Percentiles rank a stretch among this genome's conserved stretches.
Conservation (phyloP, 768 basidiomycete genomes). For the Boletus rubescentipes region DNA sequence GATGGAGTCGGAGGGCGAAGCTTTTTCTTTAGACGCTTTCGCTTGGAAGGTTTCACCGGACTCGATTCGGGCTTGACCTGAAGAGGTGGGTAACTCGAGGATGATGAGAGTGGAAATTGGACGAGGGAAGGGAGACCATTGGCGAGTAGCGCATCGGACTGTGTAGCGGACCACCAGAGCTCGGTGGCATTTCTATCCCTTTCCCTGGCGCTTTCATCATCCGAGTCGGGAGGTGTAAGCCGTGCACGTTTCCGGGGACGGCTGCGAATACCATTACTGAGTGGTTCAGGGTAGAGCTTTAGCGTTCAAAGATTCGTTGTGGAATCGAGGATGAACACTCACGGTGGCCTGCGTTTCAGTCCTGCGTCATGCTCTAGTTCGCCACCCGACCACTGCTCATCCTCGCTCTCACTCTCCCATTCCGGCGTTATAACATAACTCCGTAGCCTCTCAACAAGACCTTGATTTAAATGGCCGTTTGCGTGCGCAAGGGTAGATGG, state of each 20-base stretch:
- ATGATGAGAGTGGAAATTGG: constrained; percentile 26
- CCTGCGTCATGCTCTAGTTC: constrained; percentile 41
- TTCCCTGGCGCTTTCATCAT: constrained; percentile 31
- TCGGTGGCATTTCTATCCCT: constrained; percentile 46
- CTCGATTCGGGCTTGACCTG: constrained; percentile 15
- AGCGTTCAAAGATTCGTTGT: not conserved
- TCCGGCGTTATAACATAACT: constrained; percentile 20
- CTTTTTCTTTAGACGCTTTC: constrained; percentile 27
- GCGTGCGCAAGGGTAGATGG: constrained; percentile 35
- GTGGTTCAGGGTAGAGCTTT: not conserved
- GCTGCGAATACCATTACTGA: constrained; percentile 26
- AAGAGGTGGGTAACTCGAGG: constrained; percentile 1
- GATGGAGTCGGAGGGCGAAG: constrained; percentile 15
- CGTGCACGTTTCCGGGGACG: constrained; percentile 66
- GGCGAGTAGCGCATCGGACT: constrained; percentile 57
- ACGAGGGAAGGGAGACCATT: constrained; percentile 63
- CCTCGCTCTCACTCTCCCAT: constrained; percentile 40
- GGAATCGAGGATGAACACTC: constrained; percentile 14
- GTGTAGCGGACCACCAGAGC: constrained; percentile 76
- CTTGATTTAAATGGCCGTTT: constrained; percentile 26
- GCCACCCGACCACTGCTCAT: constrained; percentile 23
- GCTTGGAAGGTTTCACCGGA: constrained; percentile 13
- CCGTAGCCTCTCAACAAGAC: constrained; percentile 20
- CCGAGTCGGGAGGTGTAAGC: constrained; percentile 41
- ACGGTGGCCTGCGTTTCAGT: constrained; percentile 56